Percentiles rank a stretch among this genome's conserved stretches.
Evolutionary conservation across 805 yeast species (phyloP).

Genomic region (Lachancea sp.): DNA sequence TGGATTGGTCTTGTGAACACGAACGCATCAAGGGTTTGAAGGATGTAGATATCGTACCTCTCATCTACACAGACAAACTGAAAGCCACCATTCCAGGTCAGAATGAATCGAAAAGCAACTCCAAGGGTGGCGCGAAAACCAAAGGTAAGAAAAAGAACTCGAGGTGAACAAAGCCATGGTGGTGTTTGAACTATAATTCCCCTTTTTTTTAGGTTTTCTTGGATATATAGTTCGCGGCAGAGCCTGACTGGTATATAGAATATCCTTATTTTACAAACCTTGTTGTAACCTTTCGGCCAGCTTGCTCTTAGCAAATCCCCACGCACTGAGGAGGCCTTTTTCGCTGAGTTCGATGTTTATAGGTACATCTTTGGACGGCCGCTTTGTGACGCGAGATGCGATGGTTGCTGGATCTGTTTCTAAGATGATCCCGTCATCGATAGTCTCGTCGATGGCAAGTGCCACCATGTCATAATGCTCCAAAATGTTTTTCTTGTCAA

Average conservation of each 20-base stretch:
- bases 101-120: conserved; percentile 25
- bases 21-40: conserved; percentile 50
- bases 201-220: neutral
- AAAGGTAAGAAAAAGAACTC: conserved; percentile 22
- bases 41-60: conserved; percentile 59
- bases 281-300: conserved; percentile 47
- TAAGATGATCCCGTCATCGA: conserved; percentile 88
- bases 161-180: conserved; percentile 10
- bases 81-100: conserved; percentile 55
- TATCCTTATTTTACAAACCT: conserved; percentile 26
- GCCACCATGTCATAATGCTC: conserved; percentile 83
- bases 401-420: conserved; percentile 85
- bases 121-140: conserved; percentile 16
- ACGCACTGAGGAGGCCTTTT: conserved; percentile 74
- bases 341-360: conserved; percentile 61
- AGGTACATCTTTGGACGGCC: conserved; percentile 64
- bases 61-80: conserved; percentile 65
- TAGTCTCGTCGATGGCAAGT: conserved; percentile 82
- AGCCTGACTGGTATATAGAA: neutral
- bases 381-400: conserved; percentile 84
- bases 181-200: too few species aligned
- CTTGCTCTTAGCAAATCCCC: conserved; percentile 80
- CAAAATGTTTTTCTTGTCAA: conserved; percentile 72
- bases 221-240: neutral
- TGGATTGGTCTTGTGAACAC: conserved; percentile 68